Conservation (phyloP, 75 land plant genomes). For the Selaginella tamariscina region DNA sequence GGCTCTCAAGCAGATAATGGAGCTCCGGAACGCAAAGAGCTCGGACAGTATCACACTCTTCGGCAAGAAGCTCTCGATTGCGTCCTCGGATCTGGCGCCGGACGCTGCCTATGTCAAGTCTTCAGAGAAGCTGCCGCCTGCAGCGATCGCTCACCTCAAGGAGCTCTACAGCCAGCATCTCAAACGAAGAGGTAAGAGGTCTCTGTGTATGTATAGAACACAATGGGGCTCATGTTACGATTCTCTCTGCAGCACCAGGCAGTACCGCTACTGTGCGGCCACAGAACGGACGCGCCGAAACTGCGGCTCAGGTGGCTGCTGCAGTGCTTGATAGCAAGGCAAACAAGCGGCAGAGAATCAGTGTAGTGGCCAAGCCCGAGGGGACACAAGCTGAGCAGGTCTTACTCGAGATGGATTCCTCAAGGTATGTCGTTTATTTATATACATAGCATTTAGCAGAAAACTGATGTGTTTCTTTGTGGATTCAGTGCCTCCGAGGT, state of each 20-base stretch:
- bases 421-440: too few species aligned
- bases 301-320: too few species aligned
- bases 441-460: too few species aligned
- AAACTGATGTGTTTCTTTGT: background rate
- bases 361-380: background rate
- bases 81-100: background rate
- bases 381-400: too few species aligned
- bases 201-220: too few species aligned
- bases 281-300: too few species aligned
- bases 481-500: background rate
- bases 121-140: background rate
- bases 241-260: too few species aligned
- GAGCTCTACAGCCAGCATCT: background rate
- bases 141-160: background rate
- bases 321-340: too few species aligned
- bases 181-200: background rate
- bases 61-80: background rate
- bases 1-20: background rate
- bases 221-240: too few species aligned
- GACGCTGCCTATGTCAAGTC: background rate
- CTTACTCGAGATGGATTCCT: too few species aligned
- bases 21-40: background rate
- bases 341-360: background rate
- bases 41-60: background rate
- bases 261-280: too few species aligned